Evolutionary conservation across 2,329 filamentous ascomycete genomes (phyloP).

Genomic region (Aspergillus sp.): DNA sequence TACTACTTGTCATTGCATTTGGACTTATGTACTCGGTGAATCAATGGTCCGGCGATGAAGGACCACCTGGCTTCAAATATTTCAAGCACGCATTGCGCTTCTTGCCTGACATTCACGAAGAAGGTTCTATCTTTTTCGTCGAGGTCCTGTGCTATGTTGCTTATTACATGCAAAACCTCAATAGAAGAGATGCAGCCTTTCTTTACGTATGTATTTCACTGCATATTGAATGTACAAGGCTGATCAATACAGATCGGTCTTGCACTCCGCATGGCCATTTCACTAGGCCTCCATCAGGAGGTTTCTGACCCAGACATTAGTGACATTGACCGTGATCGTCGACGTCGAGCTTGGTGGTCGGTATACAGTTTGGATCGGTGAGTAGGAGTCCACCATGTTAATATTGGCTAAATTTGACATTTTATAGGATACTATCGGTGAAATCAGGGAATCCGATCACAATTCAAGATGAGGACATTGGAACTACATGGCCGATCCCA

Average conservation of each 20-base stretch:
- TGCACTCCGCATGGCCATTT: conserved; percentile 55
- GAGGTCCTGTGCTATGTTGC: conserved; percentile 52
- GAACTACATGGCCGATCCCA: conserved; percentile 33
- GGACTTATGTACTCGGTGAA: conserved; percentile 56
- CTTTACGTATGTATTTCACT: conserved; percentile 38
- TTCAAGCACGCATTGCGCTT: conserved; percentile 50
- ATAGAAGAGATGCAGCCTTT: conserved; percentile 52
- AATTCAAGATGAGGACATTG: conserved; percentile 52
- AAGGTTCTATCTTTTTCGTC: conserved; percentile 51
- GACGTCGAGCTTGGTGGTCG: conserved; percentile 53
- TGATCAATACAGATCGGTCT: conserved; percentile 39
- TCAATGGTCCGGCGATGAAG: conserved; percentile 49
- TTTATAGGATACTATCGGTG: conserved; percentile 42
- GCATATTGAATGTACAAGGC: not conserved
- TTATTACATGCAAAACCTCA: conserved; percentile 56
- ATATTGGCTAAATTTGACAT: no score
- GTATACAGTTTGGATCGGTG: conserved; percentile 52
- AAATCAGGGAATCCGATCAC: conserved; percentile 54
- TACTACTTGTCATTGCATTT: conserved; percentile 51
- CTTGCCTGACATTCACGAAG: conserved; percentile 52
- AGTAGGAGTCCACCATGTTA: no score
- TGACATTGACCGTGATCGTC: conserved; percentile 43
- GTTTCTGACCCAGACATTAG: conserved; percentile 36
- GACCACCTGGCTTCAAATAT: conserved; percentile 53
- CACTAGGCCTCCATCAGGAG: conserved; percentile 46